Evolutionary conservation across 108 stramenopile genomes (phyloP), one percentile per base, ranked within the genome.

Genomic region (Epithemia pelagica): DNA sequence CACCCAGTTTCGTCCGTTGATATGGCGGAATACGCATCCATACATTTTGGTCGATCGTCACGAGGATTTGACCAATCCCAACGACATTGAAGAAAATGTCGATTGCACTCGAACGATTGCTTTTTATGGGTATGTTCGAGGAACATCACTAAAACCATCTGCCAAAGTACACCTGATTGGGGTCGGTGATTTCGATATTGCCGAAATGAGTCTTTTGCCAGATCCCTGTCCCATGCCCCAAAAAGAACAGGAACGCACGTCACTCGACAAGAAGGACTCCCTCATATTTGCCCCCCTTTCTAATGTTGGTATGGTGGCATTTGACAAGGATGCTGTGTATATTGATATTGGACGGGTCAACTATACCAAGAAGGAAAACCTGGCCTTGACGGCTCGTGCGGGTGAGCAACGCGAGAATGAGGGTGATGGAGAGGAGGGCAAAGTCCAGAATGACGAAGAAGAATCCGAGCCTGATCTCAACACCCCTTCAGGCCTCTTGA

Each of bases 11-110:
- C 85, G 99, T 3, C 99, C 99, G 0, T 66, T 99, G n/a, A 67
- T 93, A 10, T 99, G 99, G 99, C 76, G 97, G 26, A 98, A 96
- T 78, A 93, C 97, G 0, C 99, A 99, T 78, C 96, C 97, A 0
- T 97, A 98, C 74, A 82, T 98, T 27, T 59, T 99, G 32, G 90
- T 92, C 23, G 99, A 99, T 82, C 79, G 97, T 19, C 84, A 95
- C 70, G 96, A 96, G 72, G 96, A 96, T 71, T 80, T 95, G 32
- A 96, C 93, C 0, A 79, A 85, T 64, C 88, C 92, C 1, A 80
- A 80, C 19, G 75, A 73, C 30, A 73, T 94, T 32, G 84, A 87
- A 53, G 83, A 87, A 46, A 81, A 97, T 74, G 80, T 89, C n/a
- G 66, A 74, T 20, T 88, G 89, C 58, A 87, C 91, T 64, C 82